These are phyloP conservation scores for Aspergillus steynii DNA, from an alignment of 495 filamentous ascomycete species.

Conservation along the genomic window DNA sequence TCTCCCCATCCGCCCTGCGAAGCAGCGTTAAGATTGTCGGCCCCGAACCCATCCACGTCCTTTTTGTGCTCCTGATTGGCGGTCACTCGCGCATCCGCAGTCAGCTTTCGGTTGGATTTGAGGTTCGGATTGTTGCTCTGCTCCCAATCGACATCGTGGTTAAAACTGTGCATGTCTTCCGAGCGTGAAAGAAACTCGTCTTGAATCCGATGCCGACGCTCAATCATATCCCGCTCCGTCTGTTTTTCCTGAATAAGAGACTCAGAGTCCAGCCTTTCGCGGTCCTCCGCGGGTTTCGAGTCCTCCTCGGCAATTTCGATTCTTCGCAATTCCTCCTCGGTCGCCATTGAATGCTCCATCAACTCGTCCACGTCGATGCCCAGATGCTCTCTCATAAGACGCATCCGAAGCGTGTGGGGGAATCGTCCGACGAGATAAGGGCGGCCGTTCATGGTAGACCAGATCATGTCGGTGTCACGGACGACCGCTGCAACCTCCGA, in stretches of 20 bases:
- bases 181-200: constrained; percentile 62
- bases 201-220: constrained; percentile 58
- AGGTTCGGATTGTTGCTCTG: constrained; percentile 62
- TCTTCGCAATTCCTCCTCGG: constrained; percentile 45
- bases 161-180: constrained; percentile 73
- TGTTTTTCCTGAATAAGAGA: constrained; percentile 42
- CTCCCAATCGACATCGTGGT: constrained; percentile 78
- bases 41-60: constrained; percentile 76
- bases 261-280: constrained; percentile 33
- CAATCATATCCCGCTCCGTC: constrained; percentile 53
- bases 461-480: constrained; percentile 90
- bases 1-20: constrained; percentile 54
- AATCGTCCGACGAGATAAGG: constrained; percentile 90
- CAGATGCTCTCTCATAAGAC: constrained; percentile 96
- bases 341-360: constrained; percentile 70
- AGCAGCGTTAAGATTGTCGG: constrained; percentile 65
- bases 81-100: constrained; percentile 63
- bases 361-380: constrained; percentile 93
- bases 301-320: constrained; percentile 42
- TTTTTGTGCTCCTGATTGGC: constrained; percentile 64
- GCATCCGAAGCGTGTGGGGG: constrained; percentile 87
- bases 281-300: constrained; percentile 19
- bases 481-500: constrained; percentile 92
- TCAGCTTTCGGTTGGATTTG: constrained; percentile 57
- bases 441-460: constrained; percentile 85